Evolutionary conservation across 805 yeast species (phyloP).

Genomic region (Starmerella stigmatis): DNA sequence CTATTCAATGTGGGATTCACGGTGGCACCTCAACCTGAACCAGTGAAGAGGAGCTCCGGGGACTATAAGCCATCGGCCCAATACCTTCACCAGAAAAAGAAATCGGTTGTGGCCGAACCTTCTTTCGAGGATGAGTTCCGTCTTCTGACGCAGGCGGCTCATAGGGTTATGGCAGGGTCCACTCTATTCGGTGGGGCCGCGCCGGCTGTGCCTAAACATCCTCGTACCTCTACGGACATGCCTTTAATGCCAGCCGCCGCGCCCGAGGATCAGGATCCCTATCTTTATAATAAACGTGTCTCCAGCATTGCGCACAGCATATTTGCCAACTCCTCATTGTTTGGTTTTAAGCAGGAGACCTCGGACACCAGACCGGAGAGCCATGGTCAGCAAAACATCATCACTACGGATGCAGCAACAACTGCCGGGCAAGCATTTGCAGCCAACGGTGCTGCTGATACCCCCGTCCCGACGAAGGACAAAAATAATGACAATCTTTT

Average conservation of each 20-base stretch:
- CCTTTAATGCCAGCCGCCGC: background rate
- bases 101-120: too few relatives aligned
- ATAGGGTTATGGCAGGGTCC: conserved; percentile 15
- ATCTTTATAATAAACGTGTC: background rate
- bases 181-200: conserved; percentile 20
- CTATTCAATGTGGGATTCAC: conserved; percentile 22
- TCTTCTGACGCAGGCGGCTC: conserved; percentile 13
- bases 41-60: background rate
- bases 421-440: too few relatives aligned
- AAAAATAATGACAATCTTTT: too few relatives aligned
- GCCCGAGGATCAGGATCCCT: background rate
- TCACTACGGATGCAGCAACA: too few relatives aligned
- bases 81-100: too few relatives aligned
- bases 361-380: too few relatives aligned
- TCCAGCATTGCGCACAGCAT: conserved; percentile 6
- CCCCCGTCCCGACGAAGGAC: too few relatives aligned
- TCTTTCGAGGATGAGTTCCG: conserved; percentile 14
- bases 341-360: conserved; percentile 15
- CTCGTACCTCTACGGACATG: too few relatives aligned
- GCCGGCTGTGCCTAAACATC: background rate
- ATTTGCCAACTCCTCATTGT: conserved; percentile 15
- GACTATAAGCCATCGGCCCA: too few relatives aligned
- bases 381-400: too few relatives aligned
- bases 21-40: conserved; percentile 10
- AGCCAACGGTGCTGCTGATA: too few relatives aligned